Evolutionary conservation across 306 rosid genomes (phyloP), one percentile per base, ranked within the genome.

Genomic region (Luffa aegyptiaca): DNA sequence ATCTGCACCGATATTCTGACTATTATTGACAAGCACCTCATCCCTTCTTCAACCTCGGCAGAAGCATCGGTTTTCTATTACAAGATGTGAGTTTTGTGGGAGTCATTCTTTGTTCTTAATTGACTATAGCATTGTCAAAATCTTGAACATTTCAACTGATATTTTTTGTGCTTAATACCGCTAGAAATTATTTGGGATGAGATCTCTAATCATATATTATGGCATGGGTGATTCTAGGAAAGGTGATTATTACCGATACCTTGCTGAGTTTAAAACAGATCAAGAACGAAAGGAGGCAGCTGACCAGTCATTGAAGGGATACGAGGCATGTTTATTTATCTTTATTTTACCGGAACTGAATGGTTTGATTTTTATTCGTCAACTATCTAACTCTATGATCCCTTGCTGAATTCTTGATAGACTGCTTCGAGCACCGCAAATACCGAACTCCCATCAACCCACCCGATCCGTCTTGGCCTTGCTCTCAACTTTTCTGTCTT

Each of bases 401-500:
- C 74, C 53, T 39, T 52, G 20, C 51, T 79, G 10, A 84, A 82
- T 44, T 68, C 69, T 69, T 81, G 20, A 80, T 70, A 94, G 98
- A 91, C 92, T 82, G 98, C 98, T 78, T 90, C 95, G 69, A 90
- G 86, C 52, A 90, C 95, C 35, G 98, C 98, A 51, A 92, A 86
- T 88, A 86, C 93, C 45, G 98, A 94, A 84, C 97, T 94, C 66
- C 95, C 93, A 75, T 91, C 98, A 44, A 94, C 97, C 66, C 98
- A 94, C 81, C 97, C 98, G 12, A 94, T 94, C 74, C 97, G 97
- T 84, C 98, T 94, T 75, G 98, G 98, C 52, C 95, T 94, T 75
- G 98, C 98, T 35, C 98, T 94, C 88, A 94, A 94, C 84, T 92
- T 94, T 83, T 94, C 98, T 81, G 98, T 94, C 82, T 94, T 94